Evolutionary conservation across 305 asterid genomes (phyloP), one percentile per base, ranked within the genome.

Genomic region (Solanum hybrid): DNA sequence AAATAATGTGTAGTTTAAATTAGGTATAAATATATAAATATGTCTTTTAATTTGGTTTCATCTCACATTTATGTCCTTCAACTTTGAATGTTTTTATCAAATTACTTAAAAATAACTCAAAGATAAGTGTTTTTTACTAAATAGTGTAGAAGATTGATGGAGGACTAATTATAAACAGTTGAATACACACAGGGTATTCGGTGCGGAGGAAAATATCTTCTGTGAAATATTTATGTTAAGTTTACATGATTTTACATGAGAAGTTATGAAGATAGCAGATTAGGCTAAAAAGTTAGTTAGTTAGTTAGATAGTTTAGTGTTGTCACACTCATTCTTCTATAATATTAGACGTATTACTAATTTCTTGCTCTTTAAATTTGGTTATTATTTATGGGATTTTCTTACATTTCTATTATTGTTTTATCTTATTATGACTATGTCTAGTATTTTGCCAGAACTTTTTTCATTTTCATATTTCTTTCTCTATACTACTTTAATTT

Each of bases 41-140:
- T 56, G 24, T 56, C 1, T 17, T 3, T 19, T 56, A 17, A 56
- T 1, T 19, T 56, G 2, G 0, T 0, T 0, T 56, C 0, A 56
- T 19, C 4, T 56, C 0, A 17, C 9, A 56, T 19, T 17, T 56
- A 19, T 56, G 24, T 19, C 11, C 2, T 17, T 17, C 1, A 56
- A 51, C n/a, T 51, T 51, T 51, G 0, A 0, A 2, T 56, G 69
- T 19, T 19, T 56, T 19, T 56, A 19, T 2, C 24, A 56, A 19
- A 19, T 19, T 56, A 19, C 69, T 56, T 56, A 56, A 56, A 17
- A 56, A 17, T 19, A 56, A 19, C 69, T 56, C 11, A 0, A 56
- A 19, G 11, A 0, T 19, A 7, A 19, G 24, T 56, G 60, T 19
- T 8, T 56, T 56, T 56, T 7, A 56, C 69, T 56, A 17, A 56